Conservation (phyloP, 257 asterid genomes). For the Pogostemon cablin region DNA sequence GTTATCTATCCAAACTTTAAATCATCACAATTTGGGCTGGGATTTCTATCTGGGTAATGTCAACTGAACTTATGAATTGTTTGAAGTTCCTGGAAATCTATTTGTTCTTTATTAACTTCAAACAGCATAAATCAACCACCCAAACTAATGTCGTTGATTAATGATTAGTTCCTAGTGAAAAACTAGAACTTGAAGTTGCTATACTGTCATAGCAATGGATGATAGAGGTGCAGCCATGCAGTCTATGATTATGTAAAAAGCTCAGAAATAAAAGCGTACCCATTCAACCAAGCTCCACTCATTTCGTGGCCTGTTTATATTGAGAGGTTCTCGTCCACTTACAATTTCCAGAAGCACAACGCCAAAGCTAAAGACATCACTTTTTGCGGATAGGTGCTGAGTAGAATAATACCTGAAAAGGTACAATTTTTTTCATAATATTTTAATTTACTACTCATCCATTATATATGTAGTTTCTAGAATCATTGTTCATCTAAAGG, state of each 20-base stretch:
- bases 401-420: slow-evolving; percentile 76
- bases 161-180: no score
- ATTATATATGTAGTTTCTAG: not conserved
- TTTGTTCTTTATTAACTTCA: no score
- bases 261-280: slow-evolving; percentile 51
- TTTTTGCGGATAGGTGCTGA: slow-evolving; percentile 74
- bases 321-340: slow-evolving; percentile 86
- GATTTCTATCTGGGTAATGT: no score
- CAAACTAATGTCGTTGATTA: no score
- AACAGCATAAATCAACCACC: no score
- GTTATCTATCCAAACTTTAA: no score
- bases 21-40: no score
- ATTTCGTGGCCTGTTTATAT: slow-evolving; percentile 65
- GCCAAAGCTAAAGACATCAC: slow-evolving; percentile 91
- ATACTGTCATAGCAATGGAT: not conserved
- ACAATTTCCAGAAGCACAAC: slow-evolving; percentile 67
- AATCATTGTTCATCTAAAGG: not conserved
- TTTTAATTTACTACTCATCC: not conserved
- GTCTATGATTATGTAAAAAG: slow-evolving; percentile 21
- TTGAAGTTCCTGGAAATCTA: no score
- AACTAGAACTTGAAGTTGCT: not conserved
- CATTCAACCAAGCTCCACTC: slow-evolving; percentile 93
- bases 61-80: no score
- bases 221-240: slow-evolving; percentile 2
- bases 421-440: slow-evolving; percentile 2